Evolutionary conservation across 1,284 basidiomycete species (phyloP).

Genomic region (Kwoniella shivajii): DNA sequence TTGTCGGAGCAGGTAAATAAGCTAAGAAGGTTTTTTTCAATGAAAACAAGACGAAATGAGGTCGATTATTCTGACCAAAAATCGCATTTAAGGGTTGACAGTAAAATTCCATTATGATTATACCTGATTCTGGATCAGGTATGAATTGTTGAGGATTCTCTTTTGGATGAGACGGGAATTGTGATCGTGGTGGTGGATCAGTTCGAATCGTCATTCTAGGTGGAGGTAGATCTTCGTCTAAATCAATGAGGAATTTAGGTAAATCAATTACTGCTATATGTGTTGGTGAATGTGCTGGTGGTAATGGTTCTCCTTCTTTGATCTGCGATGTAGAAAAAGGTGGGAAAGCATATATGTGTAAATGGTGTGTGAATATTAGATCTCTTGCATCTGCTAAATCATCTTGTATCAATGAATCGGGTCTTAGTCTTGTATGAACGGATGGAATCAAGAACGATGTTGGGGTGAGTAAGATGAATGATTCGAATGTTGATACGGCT

Average conservation of each 20-base stretch:
- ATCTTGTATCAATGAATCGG: slow-evolving; percentile 22
- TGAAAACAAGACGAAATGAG: slow-evolving; percentile 41
- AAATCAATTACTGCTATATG: slow-evolving; percentile 45
- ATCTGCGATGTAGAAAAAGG: slow-evolving; percentile 18
- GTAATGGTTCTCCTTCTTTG: slow-evolving; percentile 14
- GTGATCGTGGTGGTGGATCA: too few species aligned
- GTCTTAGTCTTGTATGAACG: slow-evolving; percentile 30
- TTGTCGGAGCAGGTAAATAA: slow-evolving; percentile 45
- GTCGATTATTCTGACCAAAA: slow-evolving; percentile 5
- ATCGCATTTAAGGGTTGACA: slow-evolving; percentile 27
- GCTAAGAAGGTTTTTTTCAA: slow-evolving; percentile 39
- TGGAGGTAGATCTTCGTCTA: slow-evolving; percentile 32
- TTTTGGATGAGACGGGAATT: slow-evolving; percentile 39
- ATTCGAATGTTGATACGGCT: slow-evolving; percentile 36
- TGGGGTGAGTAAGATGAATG: slow-evolving; percentile 44
- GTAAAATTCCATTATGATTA: slow-evolving; percentile 42
- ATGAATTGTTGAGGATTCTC: slow-evolving; percentile 35
- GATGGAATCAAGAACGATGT: slow-evolving; percentile 44
- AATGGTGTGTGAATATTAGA: slow-evolving; percentile 39
- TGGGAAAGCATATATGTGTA: slow-evolving; percentile 47
- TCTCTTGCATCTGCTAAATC: slow-evolving; percentile 32
- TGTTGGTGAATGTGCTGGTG: slow-evolving; percentile 35
- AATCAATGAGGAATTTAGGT: slow-evolving; percentile 36
- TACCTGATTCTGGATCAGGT: slow-evolving; percentile 46
- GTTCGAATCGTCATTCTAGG: too few species aligned